Percentiles rank a stretch among this genome's conserved stretches.
phyloP scores from a whole-genome alignment of 78 protist genomes.

The Bigelowiella natans region DNA sequence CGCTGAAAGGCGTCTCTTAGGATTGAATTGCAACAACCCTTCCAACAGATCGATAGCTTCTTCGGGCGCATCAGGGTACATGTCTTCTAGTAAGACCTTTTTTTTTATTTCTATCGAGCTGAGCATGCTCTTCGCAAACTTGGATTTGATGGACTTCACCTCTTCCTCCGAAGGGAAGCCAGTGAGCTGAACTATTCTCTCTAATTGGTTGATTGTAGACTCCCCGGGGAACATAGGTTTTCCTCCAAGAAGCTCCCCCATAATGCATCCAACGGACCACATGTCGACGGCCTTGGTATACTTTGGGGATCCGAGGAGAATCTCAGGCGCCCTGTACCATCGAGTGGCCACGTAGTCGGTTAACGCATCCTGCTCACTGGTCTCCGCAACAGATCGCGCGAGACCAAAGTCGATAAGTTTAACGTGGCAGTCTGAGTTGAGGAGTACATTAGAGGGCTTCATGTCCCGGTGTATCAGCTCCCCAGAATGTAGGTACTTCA shows the following conservation, averaged over 20 bases:
- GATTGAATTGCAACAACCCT: slow-evolving; percentile 79
- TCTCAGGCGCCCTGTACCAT: slow-evolving; percentile 93
- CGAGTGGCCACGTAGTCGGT: slow-evolving; percentile 97
- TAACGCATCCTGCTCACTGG: slow-evolving; percentile 26
- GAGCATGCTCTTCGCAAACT: not conserved
- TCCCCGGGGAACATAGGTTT: slow-evolving; percentile 93
- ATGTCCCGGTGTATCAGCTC: slow-evolving; percentile 83
- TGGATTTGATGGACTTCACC: not conserved
- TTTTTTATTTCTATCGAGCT: not conserved
- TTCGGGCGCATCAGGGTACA: slow-evolving; percentile 74
- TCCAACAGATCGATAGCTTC: slow-evolving; percentile 84
- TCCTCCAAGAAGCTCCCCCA: slow-evolving; percentile 86
- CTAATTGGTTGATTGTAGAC: slow-evolving; percentile 91
- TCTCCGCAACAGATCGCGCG: slow-evolving; percentile 48
- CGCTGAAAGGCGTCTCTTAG: slow-evolving; percentile 78
- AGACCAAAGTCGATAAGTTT: slow-evolving; percentile 92
- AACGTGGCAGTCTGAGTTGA: slow-evolving; percentile 79
- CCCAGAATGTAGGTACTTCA: slow-evolving; percentile 81
- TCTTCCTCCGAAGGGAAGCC: slow-evolving; percentile 15
- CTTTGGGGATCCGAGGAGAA: slow-evolving; percentile 84
- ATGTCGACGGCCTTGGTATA: slow-evolving; percentile 70
- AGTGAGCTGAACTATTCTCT: slow-evolving; percentile 45
- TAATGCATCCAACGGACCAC: slow-evolving; percentile 86
- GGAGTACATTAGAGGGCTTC: slow-evolving; percentile 88
- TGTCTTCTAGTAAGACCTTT: slow-evolving; percentile 19